Percentiles rank a stretch among this genome's conserved stretches.
Conservation (phyloP, 2,329 filamentous ascomycete species). For the Zarea fungicola region DNA sequence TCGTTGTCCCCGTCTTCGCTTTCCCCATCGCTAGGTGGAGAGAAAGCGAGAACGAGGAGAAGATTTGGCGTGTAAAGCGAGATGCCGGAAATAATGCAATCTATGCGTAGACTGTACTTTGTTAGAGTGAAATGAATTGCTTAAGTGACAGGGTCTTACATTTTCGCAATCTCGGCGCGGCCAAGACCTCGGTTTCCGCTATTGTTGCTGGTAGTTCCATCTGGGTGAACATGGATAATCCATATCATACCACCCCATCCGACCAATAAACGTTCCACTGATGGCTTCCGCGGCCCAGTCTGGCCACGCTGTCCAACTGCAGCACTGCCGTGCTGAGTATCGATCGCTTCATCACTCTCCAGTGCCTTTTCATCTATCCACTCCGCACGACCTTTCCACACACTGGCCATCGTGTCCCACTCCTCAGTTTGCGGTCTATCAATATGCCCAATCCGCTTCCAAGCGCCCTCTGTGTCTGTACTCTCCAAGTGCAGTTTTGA, state of each 20-base stretch:
- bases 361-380: slow-evolving; percentile 86
- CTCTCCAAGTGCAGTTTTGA: slow-evolving; percentile 76
- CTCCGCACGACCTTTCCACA: slow-evolving; percentile 88
- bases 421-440: slow-evolving; percentile 79
- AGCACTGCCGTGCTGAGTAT: slow-evolving; percentile 32
- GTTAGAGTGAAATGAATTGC: slow-evolving; percentile 22
- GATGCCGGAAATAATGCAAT: slow-evolving; percentile 96
- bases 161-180: slow-evolving; percentile 84
- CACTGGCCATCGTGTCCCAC: slow-evolving; percentile 94
- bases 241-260: slow-evolving; percentile 96
- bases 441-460: slow-evolving; percentile 91
- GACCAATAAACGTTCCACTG: slow-evolving; percentile 75
- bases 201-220: slow-evolving; percentile 39
- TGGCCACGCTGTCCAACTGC: slow-evolving; percentile 45
- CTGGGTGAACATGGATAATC: slow-evolving; percentile 86
- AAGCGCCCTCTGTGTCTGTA: slow-evolving; percentile 73
- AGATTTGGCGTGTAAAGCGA: slow-evolving; percentile 92
- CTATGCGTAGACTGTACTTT: slow-evolving; percentile 71
- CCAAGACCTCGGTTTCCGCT: slow-evolving; percentile 48
- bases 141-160: slow-evolving; percentile 52
- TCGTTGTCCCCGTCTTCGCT: slow-evolving; percentile 40
- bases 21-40: slow-evolving; percentile 67
- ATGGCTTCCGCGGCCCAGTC: slow-evolving; percentile 39
- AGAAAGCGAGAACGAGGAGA: slow-evolving; percentile 86
- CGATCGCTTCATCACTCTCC: slow-evolving; percentile 61